Evolutionary conservation across 148 eudicot species (phyloP), one percentile per base, ranked within the genome.

Genomic region (Fagopyrum homotropicum): DNA sequence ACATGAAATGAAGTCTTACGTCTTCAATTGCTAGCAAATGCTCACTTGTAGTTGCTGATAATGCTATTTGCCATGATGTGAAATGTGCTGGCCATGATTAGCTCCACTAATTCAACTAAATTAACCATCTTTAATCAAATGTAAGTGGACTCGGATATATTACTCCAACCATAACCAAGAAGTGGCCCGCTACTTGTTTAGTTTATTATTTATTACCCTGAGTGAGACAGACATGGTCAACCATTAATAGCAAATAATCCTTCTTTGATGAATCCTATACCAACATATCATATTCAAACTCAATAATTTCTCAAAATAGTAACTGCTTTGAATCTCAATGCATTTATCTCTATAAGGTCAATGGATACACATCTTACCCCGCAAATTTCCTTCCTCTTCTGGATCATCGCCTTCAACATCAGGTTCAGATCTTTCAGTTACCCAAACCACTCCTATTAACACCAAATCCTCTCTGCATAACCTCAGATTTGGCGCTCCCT

Each of bases 21-120:
- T 57, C 59, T 55, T 55, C 22, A 55, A 5, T 55, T 5, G 7
- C 59, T 55, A 55, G 59, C 22, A 16, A 55, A 4, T 55, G 59
- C 6, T 14, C 57, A 54, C 57, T 54, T 54, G 17, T 54, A 14
- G 57, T n/a, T 54, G 57, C 57, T 14, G 55, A 50, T 50, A 56
- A 14, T 56, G 60, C 60, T 56, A 16, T 56, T 19, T 56, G 26
- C 26, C 26, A 22, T 22, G 26, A 22, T 56, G 17, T 56, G 52
- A 49, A 49, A 17, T 17, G 61, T 56, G 61, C 61, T 56, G 26
- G 61, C 61, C 52, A 56, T 56, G 61, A n/a, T 56, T n/a, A 56
- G 61, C 29, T 17, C 19, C 26, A 56, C 61, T 9, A 17, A n/a
- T 56, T 56, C 30, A 56, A 56, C 16, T 35, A 35, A 35, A 35